A percentile compares a stretch with the other conserved stretches of the same genome.
phyloP scores from a whole-genome alignment of 2,329 filamentous ascomycete genomes.

The Ophiostoma piceae region DNA sequence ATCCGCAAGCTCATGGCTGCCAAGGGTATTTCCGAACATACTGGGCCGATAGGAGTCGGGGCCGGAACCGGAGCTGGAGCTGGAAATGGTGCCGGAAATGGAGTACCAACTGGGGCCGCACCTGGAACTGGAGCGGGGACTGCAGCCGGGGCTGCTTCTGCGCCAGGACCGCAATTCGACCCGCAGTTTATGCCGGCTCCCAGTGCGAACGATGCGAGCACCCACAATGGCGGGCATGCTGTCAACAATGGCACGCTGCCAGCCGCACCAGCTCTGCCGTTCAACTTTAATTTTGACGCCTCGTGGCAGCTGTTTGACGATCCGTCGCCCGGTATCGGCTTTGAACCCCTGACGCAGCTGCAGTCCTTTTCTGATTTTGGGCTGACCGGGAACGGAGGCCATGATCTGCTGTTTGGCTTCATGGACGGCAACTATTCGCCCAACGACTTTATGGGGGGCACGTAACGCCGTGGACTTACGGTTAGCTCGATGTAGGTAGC shows the following conservation, averaged over 20 bases:
- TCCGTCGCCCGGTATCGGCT: constrained; percentile 12
- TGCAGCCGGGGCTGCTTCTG: not conserved
- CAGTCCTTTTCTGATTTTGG: constrained; percentile 22
- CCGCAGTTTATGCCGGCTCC: not conserved
- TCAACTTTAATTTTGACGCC: not conserved
- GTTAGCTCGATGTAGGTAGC: not conserved
- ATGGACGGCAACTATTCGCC: constrained; percentile 22
- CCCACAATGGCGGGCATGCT: not conserved
- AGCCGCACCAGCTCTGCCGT: not conserved
- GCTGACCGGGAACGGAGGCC: constrained; percentile 17
- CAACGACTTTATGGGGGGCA: constrained; percentile 16
- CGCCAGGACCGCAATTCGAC: not conserved
- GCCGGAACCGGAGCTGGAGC: not conserved
- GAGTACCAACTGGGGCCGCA: too few relatives aligned
- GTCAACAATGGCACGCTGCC: not conserved
- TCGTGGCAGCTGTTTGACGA: constrained; percentile 20
- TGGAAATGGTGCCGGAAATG: not conserved
- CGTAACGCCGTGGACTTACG: constrained; percentile 2
- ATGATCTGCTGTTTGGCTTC: constrained; percentile 24
- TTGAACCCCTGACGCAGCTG: constrained; percentile 18
- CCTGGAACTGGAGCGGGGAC: not conserved
- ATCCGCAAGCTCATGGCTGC: constrained; percentile 24
- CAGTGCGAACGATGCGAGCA: not conserved
- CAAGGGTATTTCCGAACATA: constrained; percentile 20
- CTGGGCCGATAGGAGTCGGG: not conserved